Evolutionary conservation across 495 filamentous ascomycete genomes (phyloP), one percentile per base, ranked within the genome.

Genomic region (Podospora pseudocomata): DNA sequence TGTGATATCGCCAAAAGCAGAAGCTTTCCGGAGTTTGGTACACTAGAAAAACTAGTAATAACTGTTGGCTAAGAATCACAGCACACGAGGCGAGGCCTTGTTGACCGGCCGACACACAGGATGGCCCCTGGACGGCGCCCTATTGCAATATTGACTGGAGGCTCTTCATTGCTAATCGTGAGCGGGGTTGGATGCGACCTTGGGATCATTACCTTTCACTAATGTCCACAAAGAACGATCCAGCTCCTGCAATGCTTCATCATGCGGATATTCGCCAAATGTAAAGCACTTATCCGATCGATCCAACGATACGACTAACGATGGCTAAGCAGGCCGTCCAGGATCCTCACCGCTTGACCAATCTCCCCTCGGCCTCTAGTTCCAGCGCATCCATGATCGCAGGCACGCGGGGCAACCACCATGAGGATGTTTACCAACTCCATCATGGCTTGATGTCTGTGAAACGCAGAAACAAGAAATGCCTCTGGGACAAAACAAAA

Each of bases 321-420:
- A 58, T 49, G 39, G 39, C 55, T 19, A 58, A 11, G 55, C 4
- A 19, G 19, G n/a, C 55, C 23, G 55, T 58, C 54, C 26, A 67
- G 65, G 55, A 39, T 60, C 62, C 62, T 68, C 62, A 68, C 62
- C 67, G 62, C 56, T 61, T 59, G 67, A 64, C 67, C 61, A 30
- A 63, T 19, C 55, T 19, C 23, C 23, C 55, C 54, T 56, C 54
- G 54, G 6, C 4, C 30, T 32, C 30, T 32, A 32, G 30, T 32
- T 7, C 30, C 7, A 7, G 30, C 30, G 15, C 39, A 49, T 49
- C 39, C 39, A 49, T 49, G 39, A 49, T 49, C 30, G 30, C 23
- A 23, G 23, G 23, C 23, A 39, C 34, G 11, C 34, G 34, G 11
- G 34, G 11, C 6, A 39, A 39, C 11, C 34, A 39, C 34, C 53